Evolutionary conservation across 805 yeast species (phyloP), one percentile per base, ranked within the genome.

Genomic region (Myxozyma lipomycoides): DNA sequence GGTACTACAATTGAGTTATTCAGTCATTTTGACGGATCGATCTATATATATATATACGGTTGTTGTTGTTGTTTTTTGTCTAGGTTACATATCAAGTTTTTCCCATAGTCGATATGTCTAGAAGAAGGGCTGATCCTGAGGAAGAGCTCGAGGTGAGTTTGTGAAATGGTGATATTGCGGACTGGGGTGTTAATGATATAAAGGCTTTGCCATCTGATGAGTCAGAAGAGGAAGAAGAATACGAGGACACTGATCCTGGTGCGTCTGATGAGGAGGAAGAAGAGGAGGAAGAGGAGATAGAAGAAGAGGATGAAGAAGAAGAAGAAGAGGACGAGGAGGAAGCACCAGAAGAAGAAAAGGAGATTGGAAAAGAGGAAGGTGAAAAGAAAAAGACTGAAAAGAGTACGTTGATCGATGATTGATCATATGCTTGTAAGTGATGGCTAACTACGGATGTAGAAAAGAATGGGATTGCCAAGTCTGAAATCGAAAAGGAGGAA

Each of bases 121-220:
- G 58, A 34, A 41, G 59, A 32, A 48, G 59, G 30, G 59, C 40
- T 17, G 58, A 52, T 30, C 59, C 59, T 24, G 59, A 55, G 23
- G 59, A 55, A 40, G 59, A 51, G 46, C 54, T 55, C 32, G 51
- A 48, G 59, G 59, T 55, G 22, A 23, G 50, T 23, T 18, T 3
- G 45, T 44, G 46, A 2, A 23, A 10, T n/a, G 23, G 47, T 28
- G 41, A 19, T 21, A 3, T 26, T 22, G 21, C 7, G 40, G 3
- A 23, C 15, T 30, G 24, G 19, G 34, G 6, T 38, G 18, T 30
- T 32, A 28, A 30, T n/a, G 22, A 18, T 18, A 26, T 35, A 6
- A 21, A 55, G 59, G 59, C 59, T 25, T 53, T 55, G 25, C 59
- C 59, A 3, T 55, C 59, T 22, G 59, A 55, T 36, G 59, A 55